These are phyloP conservation scores for Globisporangium recalcitrans DNA, from an alignment of 352 stramenopile species.

Conservation along the genomic window DNA sequence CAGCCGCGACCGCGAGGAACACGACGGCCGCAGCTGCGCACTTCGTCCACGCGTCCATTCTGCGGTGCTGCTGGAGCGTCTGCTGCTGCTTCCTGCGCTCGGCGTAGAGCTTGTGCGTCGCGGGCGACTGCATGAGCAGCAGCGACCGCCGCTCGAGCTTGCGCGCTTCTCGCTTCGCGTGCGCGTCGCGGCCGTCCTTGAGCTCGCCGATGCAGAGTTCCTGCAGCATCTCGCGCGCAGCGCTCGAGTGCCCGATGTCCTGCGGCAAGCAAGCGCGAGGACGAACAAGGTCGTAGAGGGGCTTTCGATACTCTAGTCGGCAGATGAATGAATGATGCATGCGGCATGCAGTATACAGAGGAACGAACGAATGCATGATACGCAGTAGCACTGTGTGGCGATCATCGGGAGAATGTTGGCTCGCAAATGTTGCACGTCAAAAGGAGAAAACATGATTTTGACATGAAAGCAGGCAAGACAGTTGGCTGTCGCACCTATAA, in stretches of 20 bases:
- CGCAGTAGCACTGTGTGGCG: no score
- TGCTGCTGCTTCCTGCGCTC: neutral
- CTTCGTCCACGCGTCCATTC: neutral
- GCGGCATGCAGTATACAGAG: neutral
- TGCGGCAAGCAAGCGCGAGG: conserved; percentile 24
- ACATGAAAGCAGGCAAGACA: conserved; percentile 23
- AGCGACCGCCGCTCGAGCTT: conserved; percentile 26
- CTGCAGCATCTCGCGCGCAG: conserved; percentile 81
- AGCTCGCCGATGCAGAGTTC: conserved; percentile 87
- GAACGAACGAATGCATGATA: neutral
- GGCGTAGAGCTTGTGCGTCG: neutral
- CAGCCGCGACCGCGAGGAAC: neutral
- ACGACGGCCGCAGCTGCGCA: neutral
- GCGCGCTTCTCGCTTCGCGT: conserved; percentile 10
- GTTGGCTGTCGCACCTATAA: conserved; percentile 14
- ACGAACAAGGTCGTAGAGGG: neutral
- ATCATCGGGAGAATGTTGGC: conserved; percentile 15
- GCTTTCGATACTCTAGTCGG: neutral
- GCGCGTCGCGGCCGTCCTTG: conserved; percentile 21
- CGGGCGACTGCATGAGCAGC: conserved; percentile 20
- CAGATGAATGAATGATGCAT: neutral
- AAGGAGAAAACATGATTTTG: conserved; percentile 17
- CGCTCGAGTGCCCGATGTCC: conserved; percentile 90
- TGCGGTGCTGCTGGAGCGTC: neutral
- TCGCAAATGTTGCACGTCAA: conserved; percentile 22